Evolutionary conservation across 768 basidiomycete species (phyloP), one percentile per base, ranked within the genome.

Genomic region (Boletus pseudopeckii): DNA sequence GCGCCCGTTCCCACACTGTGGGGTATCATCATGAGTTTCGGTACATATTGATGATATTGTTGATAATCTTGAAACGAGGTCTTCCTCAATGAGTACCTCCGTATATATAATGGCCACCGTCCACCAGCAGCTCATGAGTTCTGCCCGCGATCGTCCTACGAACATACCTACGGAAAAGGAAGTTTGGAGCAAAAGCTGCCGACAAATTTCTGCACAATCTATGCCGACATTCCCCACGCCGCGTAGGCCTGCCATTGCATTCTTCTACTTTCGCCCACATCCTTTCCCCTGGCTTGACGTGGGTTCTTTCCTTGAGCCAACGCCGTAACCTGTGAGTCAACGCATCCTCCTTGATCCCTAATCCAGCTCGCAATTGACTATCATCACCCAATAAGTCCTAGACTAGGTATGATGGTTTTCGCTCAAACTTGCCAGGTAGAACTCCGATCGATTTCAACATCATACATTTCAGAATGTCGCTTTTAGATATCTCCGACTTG

Each of bases 401-500:
- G 45, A 18, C 40, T 18, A 45, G 26, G 54, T 52, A 45, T 33
- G 15, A 38, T 33, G 11, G 1, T 36, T 30, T 43, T 49, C 20
- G 32, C 13, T 30, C 4, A 4, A 18, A 15, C n/a, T 11, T 5
- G 20, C 26, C 56, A 11, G 24, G 24, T 26, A 38, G 24, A 32
- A 20, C 37, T 20, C 43, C 28, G 7, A 48, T 44, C 45, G 44
- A 56, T 49, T 38, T 38, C 15, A 0, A 11, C 13, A 30, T 33
- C 39, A 15, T 30, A 28, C 30, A 13, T 51, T 24, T 17, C 36
- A 55, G 45, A 45, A 73, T 74, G 70, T 70, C 72, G 30, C 58
- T 72, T 30, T 74, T 72, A n/a, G 75, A 77, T 48, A 48, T 67
- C 38, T 80, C 80, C 4, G 77, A 79, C 48, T 64, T 81, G 40